These are phyloP conservation scores for Capsicum pubescens DNA, from an alignment of 257 asterid genomes.

Conservation along the genomic window DNA sequence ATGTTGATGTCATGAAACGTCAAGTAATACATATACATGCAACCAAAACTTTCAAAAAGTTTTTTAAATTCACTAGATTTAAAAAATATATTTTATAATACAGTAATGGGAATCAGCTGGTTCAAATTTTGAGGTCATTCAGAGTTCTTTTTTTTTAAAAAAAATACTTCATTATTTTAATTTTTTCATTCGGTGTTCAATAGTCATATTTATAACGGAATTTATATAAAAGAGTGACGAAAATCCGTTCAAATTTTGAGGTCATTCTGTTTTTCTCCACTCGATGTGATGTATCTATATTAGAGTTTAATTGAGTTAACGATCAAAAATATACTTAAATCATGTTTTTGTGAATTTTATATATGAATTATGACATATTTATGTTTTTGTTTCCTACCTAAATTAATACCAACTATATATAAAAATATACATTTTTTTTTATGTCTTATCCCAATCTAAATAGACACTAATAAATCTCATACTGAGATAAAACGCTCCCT, in stretches of 20 bases:
- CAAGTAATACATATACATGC: slow-evolving; percentile 19
- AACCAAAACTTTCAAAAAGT: background rate
- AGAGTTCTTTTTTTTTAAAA: background rate
- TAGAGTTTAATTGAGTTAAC: too few relatives aligned
- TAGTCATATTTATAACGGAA: accelerated
- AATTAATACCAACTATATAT: too few relatives aligned
- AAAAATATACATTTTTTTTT: too few relatives aligned
- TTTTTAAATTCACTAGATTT: background rate
- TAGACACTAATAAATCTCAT: too few relatives aligned
- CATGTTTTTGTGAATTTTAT: too few relatives aligned
- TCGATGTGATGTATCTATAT: too few relatives aligned
- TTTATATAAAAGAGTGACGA: accelerated
- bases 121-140: slow-evolving; percentile 14
- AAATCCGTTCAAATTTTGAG: background rate
- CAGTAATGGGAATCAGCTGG: slow-evolving; percentile 24
- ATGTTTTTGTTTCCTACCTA: too few relatives aligned
- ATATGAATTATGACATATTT: too few relatives aligned
- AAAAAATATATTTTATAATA: background rate
- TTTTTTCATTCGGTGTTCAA: background rate
- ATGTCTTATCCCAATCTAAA: too few relatives aligned
- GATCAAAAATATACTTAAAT: too few relatives aligned
- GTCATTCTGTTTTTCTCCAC: background rate
- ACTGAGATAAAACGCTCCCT: too few relatives aligned
- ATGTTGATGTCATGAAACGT: slow-evolving; percentile 11
- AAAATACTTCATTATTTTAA: background rate